Evolutionary conservation across 2,329 filamentous ascomycete species (phyloP).

Genomic region (Orbilia ellipsospora): DNA sequence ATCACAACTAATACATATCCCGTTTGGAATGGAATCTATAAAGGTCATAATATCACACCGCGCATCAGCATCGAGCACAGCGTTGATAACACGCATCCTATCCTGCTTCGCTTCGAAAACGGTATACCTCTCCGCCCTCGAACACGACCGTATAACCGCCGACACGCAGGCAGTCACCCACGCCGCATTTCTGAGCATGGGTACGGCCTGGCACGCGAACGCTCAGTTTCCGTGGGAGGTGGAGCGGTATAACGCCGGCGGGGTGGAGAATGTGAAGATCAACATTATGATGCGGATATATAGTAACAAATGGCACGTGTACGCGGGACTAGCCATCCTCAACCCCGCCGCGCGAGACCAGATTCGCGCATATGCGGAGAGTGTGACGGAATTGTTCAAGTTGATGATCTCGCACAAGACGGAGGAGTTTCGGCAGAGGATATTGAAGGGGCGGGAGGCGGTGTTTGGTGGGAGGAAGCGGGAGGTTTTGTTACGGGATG

Average conservation of each 20-base stretch:
- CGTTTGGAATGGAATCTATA: neutral
- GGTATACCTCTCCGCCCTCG: slow-evolving; percentile 84
- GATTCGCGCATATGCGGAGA: slow-evolving; percentile 92
- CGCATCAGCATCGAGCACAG: slow-evolving; percentile 78
- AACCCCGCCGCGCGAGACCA: slow-evolving; percentile 93
- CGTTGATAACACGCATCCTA: slow-evolving; percentile 82
- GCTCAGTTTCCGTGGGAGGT: slow-evolving; percentile 97
- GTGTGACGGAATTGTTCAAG: slow-evolving; percentile 93
- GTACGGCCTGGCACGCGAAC: slow-evolving; percentile 95
- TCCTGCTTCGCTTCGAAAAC: slow-evolving; percentile 85
- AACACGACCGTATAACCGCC: slow-evolving; percentile 96
- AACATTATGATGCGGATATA: slow-evolving; percentile 98
- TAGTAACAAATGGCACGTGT: slow-evolving; percentile 99
- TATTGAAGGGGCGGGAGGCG: slow-evolving; percentile 80
- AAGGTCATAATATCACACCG: slow-evolving; percentile 89
- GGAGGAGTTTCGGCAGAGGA: slow-evolving; percentile 77
- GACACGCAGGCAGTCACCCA: slow-evolving; percentile 99
- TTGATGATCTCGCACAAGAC: slow-evolving; percentile 90
- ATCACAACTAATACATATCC: neutral
- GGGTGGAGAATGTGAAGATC: slow-evolving; percentile 99
- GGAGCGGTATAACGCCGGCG: slow-evolving; percentile 85
- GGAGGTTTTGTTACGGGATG: slow-evolving; percentile 78
- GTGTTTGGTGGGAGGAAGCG: slow-evolving; percentile 72
- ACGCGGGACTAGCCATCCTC: slow-evolving; percentile 94
- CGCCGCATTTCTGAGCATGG: slow-evolving; percentile 96